A percentile compares a stretch with the other conserved stretches of the same genome.
Evolutionary conservation across 108 stramenopile genomes (phyloP).

Genomic region (Nannochloropsis oceanica): DNA sequence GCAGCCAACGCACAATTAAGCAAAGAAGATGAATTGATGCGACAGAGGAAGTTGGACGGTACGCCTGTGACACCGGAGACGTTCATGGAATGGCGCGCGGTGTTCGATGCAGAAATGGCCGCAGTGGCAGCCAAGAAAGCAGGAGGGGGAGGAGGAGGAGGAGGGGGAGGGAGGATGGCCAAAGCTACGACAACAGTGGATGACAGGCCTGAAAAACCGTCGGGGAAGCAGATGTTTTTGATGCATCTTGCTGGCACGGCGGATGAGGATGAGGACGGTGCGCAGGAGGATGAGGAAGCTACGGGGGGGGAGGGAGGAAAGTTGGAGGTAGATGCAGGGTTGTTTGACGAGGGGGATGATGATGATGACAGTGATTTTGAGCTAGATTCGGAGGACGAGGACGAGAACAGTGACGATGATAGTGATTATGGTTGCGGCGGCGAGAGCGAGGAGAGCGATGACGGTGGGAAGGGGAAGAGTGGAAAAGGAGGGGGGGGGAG

Average conservation of each 20-base stretch:
- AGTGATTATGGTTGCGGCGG: neutral
- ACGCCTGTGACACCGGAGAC: neutral
- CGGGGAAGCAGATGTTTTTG: neutral
- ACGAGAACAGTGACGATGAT: neutral
- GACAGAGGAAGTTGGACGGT: neutral
- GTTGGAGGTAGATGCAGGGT: neutral
- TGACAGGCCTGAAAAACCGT: neutral
- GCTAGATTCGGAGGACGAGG: neutral
- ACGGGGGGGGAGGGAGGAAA: neutral
- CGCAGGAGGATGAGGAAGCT: neutral
- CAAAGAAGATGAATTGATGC: neutral
- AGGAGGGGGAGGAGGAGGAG: neutral
- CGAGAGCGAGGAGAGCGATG: neutral
- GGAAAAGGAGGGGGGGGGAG: neutral
- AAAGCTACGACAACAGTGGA: neutral
- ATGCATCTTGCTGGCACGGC: neutral
- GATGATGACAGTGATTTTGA: neutral
- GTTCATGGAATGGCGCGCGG: neutral
- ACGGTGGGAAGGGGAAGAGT: neutral
- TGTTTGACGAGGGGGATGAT: neutral
- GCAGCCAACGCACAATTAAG: neutral
- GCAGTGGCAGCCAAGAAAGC: neutral
- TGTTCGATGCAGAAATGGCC: neutral
- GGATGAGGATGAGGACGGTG: neutral
- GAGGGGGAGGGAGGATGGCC: neutral